phyloP scores from a whole-genome alignment of 768 basidiomycete species.

The Russula ochroleuca region DNA sequence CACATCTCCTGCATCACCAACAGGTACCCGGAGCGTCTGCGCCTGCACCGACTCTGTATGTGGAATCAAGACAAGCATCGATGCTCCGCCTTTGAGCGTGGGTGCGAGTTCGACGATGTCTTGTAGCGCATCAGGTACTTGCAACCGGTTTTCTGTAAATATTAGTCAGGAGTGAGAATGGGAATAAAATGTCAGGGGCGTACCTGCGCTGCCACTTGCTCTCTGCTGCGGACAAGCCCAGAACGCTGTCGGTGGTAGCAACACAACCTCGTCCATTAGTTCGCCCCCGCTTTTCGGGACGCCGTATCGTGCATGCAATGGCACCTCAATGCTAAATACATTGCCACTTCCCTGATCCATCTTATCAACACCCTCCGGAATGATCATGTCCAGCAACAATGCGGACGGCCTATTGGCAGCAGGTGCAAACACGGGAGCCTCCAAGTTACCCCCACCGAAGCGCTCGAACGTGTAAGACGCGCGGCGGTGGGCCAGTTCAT shows the following conservation, averaged over 20 bases:
- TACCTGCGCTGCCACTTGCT: background rate
- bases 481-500: slow-evolving; percentile 8
- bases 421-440: slow-evolving; percentile 11
- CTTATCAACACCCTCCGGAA: background rate
- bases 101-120: slow-evolving; percentile 8
- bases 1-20: slow-evolving; percentile 11
- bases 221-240: slow-evolving; percentile 8
- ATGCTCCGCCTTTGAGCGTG: background rate
- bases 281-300: slow-evolving; percentile 1
- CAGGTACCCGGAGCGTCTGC: slow-evolving; percentile 19
- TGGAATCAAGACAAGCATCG: slow-evolving; percentile 7
- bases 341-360: too few relatives aligned
- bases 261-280: slow-evolving; percentile 9
- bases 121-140: background rate
- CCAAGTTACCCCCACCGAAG: slow-evolving; percentile 18
- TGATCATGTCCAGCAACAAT: slow-evolving; percentile 11
- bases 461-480: slow-evolving; percentile 16
- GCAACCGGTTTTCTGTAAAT: background rate
- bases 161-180: background rate
- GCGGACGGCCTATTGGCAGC: slow-evolving; percentile 2
- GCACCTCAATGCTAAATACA: slow-evolving; percentile 2
- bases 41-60: background rate
- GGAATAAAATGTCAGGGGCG: background rate
- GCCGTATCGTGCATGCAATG: slow-evolving; percentile 18
- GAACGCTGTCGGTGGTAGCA: slow-evolving; percentile 10